Evolutionary conservation across 371 early-diverging fungal species (phyloP).

Genomic region (Coemansia sp.): DNA sequence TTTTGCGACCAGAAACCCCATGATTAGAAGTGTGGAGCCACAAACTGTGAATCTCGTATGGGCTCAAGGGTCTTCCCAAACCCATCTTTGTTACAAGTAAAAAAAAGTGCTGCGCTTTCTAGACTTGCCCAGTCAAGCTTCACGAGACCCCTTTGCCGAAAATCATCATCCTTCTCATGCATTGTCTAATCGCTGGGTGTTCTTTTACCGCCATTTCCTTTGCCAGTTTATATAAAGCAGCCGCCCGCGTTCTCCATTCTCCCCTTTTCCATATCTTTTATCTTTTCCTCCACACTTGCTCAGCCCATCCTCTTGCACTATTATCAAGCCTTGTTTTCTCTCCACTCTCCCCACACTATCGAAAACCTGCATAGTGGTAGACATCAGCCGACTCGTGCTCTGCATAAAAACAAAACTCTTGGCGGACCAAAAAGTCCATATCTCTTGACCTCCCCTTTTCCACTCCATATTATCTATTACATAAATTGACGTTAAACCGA

Average conservation of each 20-base stretch:
- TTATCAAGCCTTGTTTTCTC: background rate
- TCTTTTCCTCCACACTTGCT: background rate
- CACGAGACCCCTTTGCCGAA: conserved; percentile 6
- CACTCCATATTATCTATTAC: background rate
- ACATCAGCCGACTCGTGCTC: background rate
- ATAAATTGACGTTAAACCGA: too few species aligned
- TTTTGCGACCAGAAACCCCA: too few species aligned
- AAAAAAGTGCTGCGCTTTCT: too few species aligned
- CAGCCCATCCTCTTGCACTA: background rate
- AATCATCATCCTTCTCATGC: background rate
- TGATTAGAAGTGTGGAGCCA: too few species aligned
- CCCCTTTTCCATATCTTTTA: background rate
- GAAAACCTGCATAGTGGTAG: background rate
- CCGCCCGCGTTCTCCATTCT: background rate
- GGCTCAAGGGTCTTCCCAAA: too few species aligned
- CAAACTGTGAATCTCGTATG: too few species aligned
- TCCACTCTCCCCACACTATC: background rate
- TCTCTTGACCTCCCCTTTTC: background rate
- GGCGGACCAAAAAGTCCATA: background rate
- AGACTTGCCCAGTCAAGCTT: background rate
- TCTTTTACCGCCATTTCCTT: background rate
- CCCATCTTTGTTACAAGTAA: too few species aligned
- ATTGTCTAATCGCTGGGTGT: conserved; percentile 2
- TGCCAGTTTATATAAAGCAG: conserved; percentile 3
- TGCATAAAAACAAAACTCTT: background rate